Percentiles rank a stretch among this genome's conserved stretches.
Conservation (phyloP, 805 yeast species). For the Saturnispora mendoncae region DNA sequence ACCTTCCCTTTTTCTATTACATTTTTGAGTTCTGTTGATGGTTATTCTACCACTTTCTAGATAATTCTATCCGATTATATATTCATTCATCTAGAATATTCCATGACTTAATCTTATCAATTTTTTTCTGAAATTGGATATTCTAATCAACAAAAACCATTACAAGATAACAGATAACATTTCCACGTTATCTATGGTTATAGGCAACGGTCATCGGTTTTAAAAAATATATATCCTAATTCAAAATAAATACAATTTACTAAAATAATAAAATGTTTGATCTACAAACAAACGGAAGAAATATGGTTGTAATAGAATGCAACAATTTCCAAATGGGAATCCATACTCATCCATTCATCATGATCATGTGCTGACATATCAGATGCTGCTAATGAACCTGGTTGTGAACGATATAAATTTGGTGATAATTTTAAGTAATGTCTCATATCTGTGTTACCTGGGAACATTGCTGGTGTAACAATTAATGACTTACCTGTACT, state of each 20-base stretch:
- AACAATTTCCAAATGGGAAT: slow-evolving; percentile 49
- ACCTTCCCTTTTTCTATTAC: background rate
- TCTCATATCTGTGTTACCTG: slow-evolving; percentile 65
- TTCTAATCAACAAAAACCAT: too few species aligned
- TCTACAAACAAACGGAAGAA: slow-evolving; percentile 1
- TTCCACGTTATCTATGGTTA: too few species aligned
- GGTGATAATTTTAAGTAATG: slow-evolving; percentile 52
- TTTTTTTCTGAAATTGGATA: too few species aligned
- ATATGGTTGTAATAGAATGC: slow-evolving; percentile 24
- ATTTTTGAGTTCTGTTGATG: too few species aligned
- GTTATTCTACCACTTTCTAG: too few species aligned
- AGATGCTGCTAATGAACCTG: slow-evolving; percentile 31
- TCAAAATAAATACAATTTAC: background rate
- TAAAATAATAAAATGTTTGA: background rate
- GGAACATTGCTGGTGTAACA: slow-evolving; percentile 49
- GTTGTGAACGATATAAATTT: slow-evolving; percentile 53
- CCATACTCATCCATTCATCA: slow-evolving; percentile 46
- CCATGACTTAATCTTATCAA: too few species aligned
- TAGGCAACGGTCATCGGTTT: too few species aligned
- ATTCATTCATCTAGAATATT: too few species aligned
- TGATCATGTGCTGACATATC: slow-evolving; percentile 45
- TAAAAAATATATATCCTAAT: too few species aligned
- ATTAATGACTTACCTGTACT: slow-evolving; percentile 16
- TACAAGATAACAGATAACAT: too few species aligned
- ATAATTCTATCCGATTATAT: too few species aligned